These are phyloP conservation scores for Kuraishia floccosa DNA, from an alignment of 805 yeast genomes.

Conservation along the genomic window DNA sequence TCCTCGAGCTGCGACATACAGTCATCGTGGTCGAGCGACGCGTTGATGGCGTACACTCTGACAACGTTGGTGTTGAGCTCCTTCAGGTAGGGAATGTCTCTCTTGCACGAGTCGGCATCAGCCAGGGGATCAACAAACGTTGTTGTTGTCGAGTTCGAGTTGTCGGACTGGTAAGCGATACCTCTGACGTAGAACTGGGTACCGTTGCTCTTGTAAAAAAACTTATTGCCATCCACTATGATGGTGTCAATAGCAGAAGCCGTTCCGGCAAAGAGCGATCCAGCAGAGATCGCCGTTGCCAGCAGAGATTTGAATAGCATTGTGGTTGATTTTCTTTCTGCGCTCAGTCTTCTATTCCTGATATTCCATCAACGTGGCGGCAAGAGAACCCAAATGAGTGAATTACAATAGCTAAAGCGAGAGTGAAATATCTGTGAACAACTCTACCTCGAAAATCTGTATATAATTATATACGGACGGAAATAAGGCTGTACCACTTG, in stretches of 20 bases:
- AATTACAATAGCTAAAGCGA: too few relatives aligned
- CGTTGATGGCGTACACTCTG: conserved; percentile 67
- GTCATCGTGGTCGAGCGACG: conserved; percentile 48
- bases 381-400: too few relatives aligned
- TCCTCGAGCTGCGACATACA: conserved; percentile 60
- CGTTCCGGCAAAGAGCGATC: conserved; percentile 9
- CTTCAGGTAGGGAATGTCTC: conserved; percentile 66
- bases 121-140: conserved; percentile 64
- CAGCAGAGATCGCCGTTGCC: conserved; percentile 14
- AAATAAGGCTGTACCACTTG: too few relatives aligned
- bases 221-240: conserved; percentile 68
- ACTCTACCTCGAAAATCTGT: too few relatives aligned
- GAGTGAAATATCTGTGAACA: too few relatives aligned
- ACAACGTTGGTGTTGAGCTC: conserved; percentile 56
- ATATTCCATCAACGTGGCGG: too few relatives aligned
- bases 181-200: conserved; percentile 72
- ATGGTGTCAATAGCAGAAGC: conserved; percentile 48
- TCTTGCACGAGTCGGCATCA: conserved; percentile 44
- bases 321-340: neutral
- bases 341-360: too few relatives aligned
- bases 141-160: conserved; percentile 33
- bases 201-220: conserved; percentile 67
- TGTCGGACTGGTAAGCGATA: conserved; percentile 70
- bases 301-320: conserved; percentile 24
- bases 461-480: too few relatives aligned